These are phyloP conservation scores for Limnanthes douglasii DNA, from an alignment of 345 rosid species.

Conservation along the genomic window DNA sequence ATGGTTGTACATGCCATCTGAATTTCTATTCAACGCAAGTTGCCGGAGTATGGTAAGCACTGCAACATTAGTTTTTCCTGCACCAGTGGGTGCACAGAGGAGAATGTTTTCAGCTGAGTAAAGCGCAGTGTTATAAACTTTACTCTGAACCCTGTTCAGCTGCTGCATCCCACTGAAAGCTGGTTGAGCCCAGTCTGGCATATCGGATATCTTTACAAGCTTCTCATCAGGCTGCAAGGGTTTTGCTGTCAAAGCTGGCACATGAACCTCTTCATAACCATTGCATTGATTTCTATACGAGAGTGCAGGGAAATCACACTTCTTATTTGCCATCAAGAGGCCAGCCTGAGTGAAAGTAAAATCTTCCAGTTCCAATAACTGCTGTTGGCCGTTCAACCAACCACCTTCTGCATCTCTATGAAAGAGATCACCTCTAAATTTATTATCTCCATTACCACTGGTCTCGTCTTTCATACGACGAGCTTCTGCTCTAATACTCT, in stretches of 20 bases:
- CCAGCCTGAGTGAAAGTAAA: conserved; percentile 83
- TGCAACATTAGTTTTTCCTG: conserved; percentile 96
- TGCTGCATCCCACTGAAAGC: conserved; percentile 89
- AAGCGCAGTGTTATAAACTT: conserved; percentile 75
- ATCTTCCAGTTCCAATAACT: conserved; percentile 69
- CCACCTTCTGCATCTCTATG: conserved; percentile 64
- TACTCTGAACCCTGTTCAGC: conserved; percentile 91
- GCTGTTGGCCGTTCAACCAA: conserved; percentile 78
- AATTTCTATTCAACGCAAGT: conserved; percentile 38
- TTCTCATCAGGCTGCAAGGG: conserved; percentile 43
- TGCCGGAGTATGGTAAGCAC: conserved; percentile 95
- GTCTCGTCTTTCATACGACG: conserved; percentile 73
- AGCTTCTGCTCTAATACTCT: conserved; percentile 93
- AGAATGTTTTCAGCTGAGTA: conserved; percentile 67
- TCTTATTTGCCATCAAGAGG: conserved; percentile 77
- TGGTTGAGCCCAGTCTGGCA: conserved; percentile 95
- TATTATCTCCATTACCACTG: conserved; percentile 45
- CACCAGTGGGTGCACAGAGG: conserved; percentile 96
- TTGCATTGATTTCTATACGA: conserved; percentile 47
- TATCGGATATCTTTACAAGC: conserved; percentile 62
- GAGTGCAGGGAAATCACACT: conserved; percentile 72
- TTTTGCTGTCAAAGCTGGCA: conserved; percentile 59
- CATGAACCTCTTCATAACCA: conserved; percentile 93
- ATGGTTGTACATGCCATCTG: conserved; percentile 66
- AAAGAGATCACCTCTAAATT: conserved; percentile 37